Percentiles rank a stretch among this genome's conserved stretches.
These are phyloP conservation scores for Barbarea vulgaris DNA, from an alignment of 345 rosid species.

Conservation along the genomic window DNA sequence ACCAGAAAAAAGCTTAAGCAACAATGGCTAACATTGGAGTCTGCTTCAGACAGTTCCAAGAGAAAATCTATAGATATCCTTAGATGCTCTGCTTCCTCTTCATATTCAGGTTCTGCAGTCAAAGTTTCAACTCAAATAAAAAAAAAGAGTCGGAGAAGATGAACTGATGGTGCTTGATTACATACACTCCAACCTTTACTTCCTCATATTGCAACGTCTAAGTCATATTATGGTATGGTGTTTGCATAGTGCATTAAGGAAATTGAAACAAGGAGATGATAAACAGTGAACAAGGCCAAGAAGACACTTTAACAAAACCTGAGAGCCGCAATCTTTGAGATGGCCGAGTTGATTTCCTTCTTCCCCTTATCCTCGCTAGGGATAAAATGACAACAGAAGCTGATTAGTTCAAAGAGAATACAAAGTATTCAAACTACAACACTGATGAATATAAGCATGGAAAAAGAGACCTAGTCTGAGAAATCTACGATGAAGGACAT, in stretches of 20 bases:
- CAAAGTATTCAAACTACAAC: neutral
- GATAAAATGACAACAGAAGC: conserved; percentile 28
- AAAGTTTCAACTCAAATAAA: conserved; percentile 28
- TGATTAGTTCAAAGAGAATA: neutral
- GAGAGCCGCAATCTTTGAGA: conserved; percentile 42
- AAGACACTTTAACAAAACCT: conserved; percentile 42
- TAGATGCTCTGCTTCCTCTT: conserved; percentile 69
- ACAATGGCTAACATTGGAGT: conserved; percentile 48
- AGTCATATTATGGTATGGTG: conserved; percentile 3
- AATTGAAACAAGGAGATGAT: neutral
- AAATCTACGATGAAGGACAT: conserved; percentile 77
- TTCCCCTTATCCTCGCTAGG: conserved; percentile 58
- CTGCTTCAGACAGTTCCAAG: conserved; percentile 62
- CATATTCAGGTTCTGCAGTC: conserved; percentile 53
- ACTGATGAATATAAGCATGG: neutral
- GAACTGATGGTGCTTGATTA: conserved; percentile 8
- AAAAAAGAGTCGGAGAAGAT: neutral
- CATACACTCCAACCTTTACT: neutral
- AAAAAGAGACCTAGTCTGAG: conserved; percentile 67
- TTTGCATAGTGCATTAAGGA: conserved; percentile 18
- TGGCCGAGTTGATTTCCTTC: conserved; percentile 45
- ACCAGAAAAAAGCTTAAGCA: conserved; percentile 25
- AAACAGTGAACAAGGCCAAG: neutral
- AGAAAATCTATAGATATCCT: conserved; percentile 80
- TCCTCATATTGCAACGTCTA: conserved; percentile 19